Conservation (phyloP, 108 stramenopile genomes). For the Conticribra weissflogii region DNA sequence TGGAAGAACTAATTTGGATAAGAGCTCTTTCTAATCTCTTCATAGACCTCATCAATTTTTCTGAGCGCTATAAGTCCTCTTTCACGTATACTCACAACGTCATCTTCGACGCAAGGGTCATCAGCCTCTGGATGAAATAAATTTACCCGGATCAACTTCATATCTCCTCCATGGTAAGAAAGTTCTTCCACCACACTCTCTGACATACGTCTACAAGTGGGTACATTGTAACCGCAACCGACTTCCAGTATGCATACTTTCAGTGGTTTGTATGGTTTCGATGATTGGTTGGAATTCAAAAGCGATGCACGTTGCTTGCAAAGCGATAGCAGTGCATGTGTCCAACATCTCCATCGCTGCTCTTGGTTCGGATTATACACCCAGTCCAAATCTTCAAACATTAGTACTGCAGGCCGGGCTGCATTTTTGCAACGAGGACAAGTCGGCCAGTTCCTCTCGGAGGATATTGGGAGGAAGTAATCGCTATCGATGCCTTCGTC, state of each 20-base stretch:
- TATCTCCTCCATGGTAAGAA: constrained; percentile 17
- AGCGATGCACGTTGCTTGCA: constrained; percentile 21
- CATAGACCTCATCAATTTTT: constrained; percentile 28
- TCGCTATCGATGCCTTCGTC: not conserved
- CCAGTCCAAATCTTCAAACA: constrained; percentile 49
- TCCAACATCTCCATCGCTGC: constrained; percentile 32
- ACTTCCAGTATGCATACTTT: constrained; percentile 58
- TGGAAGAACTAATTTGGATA: too few relatives aligned
- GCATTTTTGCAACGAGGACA: constrained; percentile 39
- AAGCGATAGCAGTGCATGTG: constrained; percentile 36
- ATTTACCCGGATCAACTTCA: constrained; percentile 41
- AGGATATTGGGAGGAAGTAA: constrained; percentile 19
- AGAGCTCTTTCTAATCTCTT: constrained; percentile 15
- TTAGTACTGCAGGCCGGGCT: constrained; percentile 45
- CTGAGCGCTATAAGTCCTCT: constrained; percentile 40
- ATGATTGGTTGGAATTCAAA: not conserved
- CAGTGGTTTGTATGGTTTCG: constrained; percentile 6
- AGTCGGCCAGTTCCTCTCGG: constrained; percentile 35
- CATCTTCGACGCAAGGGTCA: constrained; percentile 22
- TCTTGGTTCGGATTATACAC: constrained; percentile 34
- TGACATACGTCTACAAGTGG: constrained; percentile 41
- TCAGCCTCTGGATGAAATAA: constrained; percentile 44
- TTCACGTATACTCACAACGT: constrained; percentile 37
- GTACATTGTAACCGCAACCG: constrained; percentile 60
- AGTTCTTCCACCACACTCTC: constrained; percentile 20